A percentile compares a stretch with the other conserved stretches of the same genome.
Conservation (phyloP, 352 stramenopile species). For the Blastocystis sp. region DNA sequence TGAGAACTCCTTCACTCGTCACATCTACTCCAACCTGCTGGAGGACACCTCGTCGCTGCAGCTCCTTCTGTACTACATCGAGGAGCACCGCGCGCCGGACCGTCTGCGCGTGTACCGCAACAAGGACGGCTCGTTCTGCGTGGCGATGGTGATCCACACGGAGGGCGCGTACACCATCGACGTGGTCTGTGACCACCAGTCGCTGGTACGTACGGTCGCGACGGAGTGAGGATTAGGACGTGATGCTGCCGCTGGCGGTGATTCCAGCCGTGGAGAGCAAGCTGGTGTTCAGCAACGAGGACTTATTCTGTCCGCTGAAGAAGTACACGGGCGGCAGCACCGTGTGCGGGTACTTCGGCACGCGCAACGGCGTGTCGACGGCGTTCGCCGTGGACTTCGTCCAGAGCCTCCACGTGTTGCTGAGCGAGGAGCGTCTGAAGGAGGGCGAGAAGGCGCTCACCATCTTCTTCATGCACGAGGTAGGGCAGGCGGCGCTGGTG, state of each 20-base stretch:
- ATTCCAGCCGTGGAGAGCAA: too few species aligned
- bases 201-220: not conserved
- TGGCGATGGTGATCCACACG: not conserved
- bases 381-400: conserved; percentile 5
- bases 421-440: not conserved
- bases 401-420: not conserved
- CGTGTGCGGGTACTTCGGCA: conserved; percentile 21
- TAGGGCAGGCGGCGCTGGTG: not conserved
- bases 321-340: too few species aligned
- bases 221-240: not conserved
- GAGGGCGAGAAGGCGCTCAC: not conserved
- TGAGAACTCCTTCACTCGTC: too few species aligned
- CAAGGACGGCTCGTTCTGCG: not conserved
- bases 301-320: too few species aligned
- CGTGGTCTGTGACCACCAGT: not conserved
- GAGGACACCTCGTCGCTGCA: too few species aligned
- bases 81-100: too few species aligned
- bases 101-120: not conserved
- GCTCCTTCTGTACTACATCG: too few species aligned
- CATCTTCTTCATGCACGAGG: not conserved
- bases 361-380: conserved; percentile 23
- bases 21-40: too few species aligned
- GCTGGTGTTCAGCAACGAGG: too few species aligned
- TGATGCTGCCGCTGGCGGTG: not conserved
- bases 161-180: not conserved